phyloP scores from a whole-genome alignment of 1,139 yeast genomes.

The Nakaseomyces bracarensis region DNA sequence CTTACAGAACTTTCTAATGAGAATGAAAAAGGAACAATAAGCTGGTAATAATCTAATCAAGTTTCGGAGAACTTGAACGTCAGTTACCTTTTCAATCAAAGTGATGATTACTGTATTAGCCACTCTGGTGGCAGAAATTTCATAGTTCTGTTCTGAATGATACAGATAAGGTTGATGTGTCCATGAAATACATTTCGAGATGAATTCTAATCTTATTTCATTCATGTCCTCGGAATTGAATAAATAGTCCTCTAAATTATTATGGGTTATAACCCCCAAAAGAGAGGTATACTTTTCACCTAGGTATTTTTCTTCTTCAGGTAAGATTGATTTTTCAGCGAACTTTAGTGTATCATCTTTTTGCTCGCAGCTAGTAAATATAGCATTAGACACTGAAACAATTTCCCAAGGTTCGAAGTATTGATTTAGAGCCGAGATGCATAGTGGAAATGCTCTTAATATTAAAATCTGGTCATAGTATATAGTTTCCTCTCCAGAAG shows the following conservation, averaged over 20 bases:
- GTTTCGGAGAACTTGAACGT: conserved; percentile 37
- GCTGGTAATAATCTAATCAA: conserved; percentile 46
- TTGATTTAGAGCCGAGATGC: conserved; percentile 3
- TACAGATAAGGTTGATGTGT: conserved; percentile 50
- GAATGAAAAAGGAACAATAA: conserved; percentile 43
- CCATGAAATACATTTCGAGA: conserved; percentile 42
- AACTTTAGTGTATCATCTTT: conserved; percentile 15
- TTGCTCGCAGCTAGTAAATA: conserved; percentile 15
- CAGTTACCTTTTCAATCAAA: conserved; percentile 18
- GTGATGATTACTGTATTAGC: conserved; percentile 49
- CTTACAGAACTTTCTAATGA: conserved; percentile 47
- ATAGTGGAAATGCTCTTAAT: neutral
- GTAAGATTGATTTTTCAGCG: conserved; percentile 11
- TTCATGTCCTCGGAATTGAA: conserved; percentile 12
- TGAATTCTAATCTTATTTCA: conserved; percentile 14
- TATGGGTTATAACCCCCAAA: conserved; percentile 17
- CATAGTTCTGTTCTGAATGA: conserved; percentile 42
- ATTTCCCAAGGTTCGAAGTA: conserved; percentile 5
- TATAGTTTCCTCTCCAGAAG: neutral
- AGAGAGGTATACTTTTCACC: conserved; percentile 19
- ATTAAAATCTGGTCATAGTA: conserved; percentile 4
- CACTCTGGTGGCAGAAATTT: conserved; percentile 35
- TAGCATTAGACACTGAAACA: neutral
- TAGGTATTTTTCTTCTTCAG: conserved; percentile 18
- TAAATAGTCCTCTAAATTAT: conserved; percentile 12